Evolutionary conservation across 2,329 filamentous ascomycete genomes (phyloP).

Genomic region (Aspergillus fumigatus): DNA sequence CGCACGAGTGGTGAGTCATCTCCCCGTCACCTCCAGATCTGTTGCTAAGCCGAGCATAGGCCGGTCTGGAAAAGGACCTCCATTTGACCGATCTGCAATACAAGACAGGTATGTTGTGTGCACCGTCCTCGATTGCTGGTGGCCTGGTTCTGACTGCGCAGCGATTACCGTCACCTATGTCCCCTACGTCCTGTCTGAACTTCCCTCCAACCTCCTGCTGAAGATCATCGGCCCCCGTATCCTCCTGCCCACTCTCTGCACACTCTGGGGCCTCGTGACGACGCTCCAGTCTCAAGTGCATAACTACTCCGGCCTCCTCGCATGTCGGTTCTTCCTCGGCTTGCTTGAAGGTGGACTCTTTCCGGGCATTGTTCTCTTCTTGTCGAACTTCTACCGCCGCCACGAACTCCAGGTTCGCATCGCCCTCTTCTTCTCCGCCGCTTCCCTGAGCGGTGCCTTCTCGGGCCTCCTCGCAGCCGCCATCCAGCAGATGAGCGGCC

Average conservation of each 20-base stretch:
- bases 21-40: too few species aligned
- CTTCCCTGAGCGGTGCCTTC: slow-evolving; percentile 39
- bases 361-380: slow-evolving; percentile 22
- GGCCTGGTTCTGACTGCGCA: slow-evolving; percentile 1
- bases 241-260: slow-evolving; percentile 26
- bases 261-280: slow-evolving; percentile 41
- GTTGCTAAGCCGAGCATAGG: not conserved
- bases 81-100: slow-evolving; percentile 10
- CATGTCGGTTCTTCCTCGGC: slow-evolving; percentile 54
- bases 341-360: slow-evolving; percentile 62
- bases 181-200: slow-evolving; percentile 13
- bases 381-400: slow-evolving; percentile 24
- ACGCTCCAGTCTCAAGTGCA: slow-evolving; percentile 25
- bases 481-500: slow-evolving; percentile 40
- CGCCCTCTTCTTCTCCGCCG: slow-evolving; percentile 26
- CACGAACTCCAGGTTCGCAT: slow-evolving; percentile 26
- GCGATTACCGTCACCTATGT: slow-evolving; percentile 14
- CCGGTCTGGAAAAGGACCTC: slow-evolving; percentile 11
- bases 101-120: slow-evolving; percentile 3
- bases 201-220: slow-evolving; percentile 14
- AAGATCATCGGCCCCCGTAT: slow-evolving; percentile 22
- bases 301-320: slow-evolving; percentile 31
- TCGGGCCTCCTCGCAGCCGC: slow-evolving; percentile 48
- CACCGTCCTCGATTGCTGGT: not conserved
- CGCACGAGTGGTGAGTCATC: slow-evolving; percentile 9